Conservation (phyloP, 2,329 filamentous ascomycete species). For the Penicillium sp. region DNA sequence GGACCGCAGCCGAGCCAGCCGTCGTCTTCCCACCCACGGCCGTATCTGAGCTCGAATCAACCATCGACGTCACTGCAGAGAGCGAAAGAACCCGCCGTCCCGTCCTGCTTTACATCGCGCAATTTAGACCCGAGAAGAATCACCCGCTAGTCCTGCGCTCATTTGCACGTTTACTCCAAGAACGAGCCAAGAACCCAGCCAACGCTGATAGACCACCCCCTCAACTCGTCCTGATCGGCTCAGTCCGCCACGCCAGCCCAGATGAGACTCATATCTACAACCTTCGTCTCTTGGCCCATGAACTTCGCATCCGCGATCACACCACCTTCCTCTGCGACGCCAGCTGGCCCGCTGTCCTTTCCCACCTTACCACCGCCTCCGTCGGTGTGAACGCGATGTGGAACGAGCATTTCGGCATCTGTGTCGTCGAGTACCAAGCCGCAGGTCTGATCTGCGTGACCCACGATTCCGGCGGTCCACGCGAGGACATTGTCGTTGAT, state of each 20-base stretch:
- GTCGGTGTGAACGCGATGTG: constrained; percentile 98
- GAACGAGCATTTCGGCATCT: constrained; percentile 99
- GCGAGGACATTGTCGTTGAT: constrained; percentile 84
- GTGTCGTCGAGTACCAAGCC: constrained; percentile 96
- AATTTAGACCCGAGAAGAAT: constrained; percentile 97
- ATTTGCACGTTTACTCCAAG: constrained; percentile 72
- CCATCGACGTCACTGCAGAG: constrained; percentile 66
- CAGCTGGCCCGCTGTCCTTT: constrained; percentile 80
- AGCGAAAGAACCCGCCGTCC: constrained; percentile 70
- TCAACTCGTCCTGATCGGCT: constrained; percentile 80
- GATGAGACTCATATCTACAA: constrained; percentile 70
- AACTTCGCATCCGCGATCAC: constrained; percentile 76
- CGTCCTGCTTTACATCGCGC: constrained; percentile 85
- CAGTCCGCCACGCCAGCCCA: constrained; percentile 69
- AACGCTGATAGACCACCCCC: constrained; percentile 46
- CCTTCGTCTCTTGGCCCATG: constrained; percentile 78
- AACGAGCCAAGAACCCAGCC: constrained; percentile 49
- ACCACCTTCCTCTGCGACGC: constrained; percentile 90
- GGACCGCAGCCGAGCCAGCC: constrained; percentile 37
- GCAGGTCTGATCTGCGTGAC: constrained; percentile 91
- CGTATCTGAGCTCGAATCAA: constrained; percentile 75
- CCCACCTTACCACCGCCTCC: constrained; percentile 71
- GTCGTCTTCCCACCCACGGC: constrained; percentile 92
- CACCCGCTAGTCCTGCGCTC: constrained; percentile 82
- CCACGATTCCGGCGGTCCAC: constrained; percentile 89